These are phyloP conservation scores for Moniliophthora roreri DNA, from an alignment of 1,284 basidiomycete genomes.

Conservation along the genomic window DNA sequence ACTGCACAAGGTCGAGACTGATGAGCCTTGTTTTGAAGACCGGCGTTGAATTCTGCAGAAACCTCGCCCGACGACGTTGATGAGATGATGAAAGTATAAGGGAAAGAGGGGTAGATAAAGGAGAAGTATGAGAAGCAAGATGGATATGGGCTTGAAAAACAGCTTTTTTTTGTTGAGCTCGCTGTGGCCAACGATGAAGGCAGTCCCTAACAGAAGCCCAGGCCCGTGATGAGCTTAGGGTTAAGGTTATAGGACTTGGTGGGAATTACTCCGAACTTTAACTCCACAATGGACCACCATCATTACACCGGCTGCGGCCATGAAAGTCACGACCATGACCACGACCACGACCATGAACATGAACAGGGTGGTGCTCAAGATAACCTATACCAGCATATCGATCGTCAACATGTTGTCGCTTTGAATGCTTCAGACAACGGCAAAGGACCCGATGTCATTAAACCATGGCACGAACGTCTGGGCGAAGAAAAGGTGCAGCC, in stretches of 20 bases:
- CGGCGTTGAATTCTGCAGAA: not conserved
- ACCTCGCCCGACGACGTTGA: not conserved
- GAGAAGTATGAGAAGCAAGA: not conserved
- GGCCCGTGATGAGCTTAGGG: slow-evolving; percentile 16
- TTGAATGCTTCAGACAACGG: slow-evolving; percentile 53
- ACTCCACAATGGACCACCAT: slow-evolving; percentile 42
- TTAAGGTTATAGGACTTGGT: slow-evolving; percentile 7
- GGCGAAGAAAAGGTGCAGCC: slow-evolving; percentile 57
- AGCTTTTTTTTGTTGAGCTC: slow-evolving; percentile 8
- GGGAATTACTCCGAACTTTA: not conserved
- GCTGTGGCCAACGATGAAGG: slow-evolving; percentile 13
- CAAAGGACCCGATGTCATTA: slow-evolving; percentile 57
- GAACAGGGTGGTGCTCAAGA: slow-evolving; percentile 57
- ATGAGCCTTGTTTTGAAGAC: slow-evolving; percentile 3
- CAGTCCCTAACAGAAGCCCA: not conserved
- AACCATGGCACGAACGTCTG: slow-evolving; percentile 73
- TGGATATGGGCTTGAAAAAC: not conserved
- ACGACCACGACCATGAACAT: slow-evolving; percentile 47
- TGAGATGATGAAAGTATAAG: not conserved
- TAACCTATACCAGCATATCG: slow-evolving; percentile 69
- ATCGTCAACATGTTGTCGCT: slow-evolving; percentile 70
- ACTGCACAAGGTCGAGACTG: not conserved
- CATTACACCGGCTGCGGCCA: slow-evolving; percentile 56
- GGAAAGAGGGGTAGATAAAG: not conserved
- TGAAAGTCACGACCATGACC: slow-evolving; percentile 55